Conservation (phyloP, 495 filamentous ascomycete species). For the Penicillium argentinense region DNA sequence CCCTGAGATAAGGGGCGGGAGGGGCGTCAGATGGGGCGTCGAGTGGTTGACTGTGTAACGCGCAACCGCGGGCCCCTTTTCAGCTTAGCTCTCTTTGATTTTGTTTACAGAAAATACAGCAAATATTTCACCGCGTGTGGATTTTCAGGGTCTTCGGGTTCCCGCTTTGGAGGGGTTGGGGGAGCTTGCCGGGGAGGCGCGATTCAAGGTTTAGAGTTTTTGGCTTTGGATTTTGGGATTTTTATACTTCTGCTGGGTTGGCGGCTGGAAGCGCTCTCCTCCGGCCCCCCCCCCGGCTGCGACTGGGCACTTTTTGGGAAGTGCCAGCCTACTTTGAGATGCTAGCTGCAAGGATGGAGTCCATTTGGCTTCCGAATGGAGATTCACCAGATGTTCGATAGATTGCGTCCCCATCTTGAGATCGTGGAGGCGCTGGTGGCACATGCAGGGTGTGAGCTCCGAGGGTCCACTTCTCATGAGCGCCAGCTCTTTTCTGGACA, state of each 20-base stretch:
- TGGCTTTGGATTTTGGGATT: constrained; percentile 7
- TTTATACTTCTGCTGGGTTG: background rate
- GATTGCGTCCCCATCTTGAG: constrained; percentile 1
- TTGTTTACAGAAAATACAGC: constrained; percentile 5
- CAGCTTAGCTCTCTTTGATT: too few relatives aligned
- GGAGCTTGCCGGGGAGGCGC: background rate
- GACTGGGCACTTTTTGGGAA: too few relatives aligned
- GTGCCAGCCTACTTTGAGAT: background rate
- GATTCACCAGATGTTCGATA: constrained; percentile 2
- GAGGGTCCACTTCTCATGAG: constrained; percentile 12
- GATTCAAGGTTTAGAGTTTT: constrained; percentile 16
- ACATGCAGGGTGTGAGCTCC: constrained; percentile 24
- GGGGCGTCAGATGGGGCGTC: constrained; percentile 1
- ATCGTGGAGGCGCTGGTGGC: constrained; percentile 25
- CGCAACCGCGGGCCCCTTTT: too few relatives aligned
- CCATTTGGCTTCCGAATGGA: background rate
- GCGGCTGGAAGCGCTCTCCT: constrained; percentile 11
- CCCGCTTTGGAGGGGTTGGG: constrained; percentile 9
- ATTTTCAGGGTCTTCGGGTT: constrained; percentile 25
- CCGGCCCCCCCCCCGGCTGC: too few relatives aligned
- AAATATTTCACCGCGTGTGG: background rate
- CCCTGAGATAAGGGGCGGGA: constrained; percentile 13
- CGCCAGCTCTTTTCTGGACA: constrained; percentile 5
- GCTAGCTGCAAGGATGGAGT: constrained; percentile 11
- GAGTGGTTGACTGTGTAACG: constrained; percentile 4